phyloP scores from a whole-genome alignment of 305 asterid genomes.

The Fraxinus baroniana region DNA sequence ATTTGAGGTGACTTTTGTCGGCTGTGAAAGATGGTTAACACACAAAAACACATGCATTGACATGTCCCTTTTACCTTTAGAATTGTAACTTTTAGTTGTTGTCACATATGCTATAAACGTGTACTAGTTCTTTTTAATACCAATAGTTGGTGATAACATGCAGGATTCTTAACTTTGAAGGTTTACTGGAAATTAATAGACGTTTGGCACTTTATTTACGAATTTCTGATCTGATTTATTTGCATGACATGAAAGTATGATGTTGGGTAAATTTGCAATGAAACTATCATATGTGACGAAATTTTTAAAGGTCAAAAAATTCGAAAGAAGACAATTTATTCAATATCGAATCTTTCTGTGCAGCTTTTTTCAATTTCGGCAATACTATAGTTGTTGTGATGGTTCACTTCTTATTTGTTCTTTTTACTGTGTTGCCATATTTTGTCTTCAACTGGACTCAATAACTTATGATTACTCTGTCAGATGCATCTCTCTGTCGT shows the following conservation, averaged over 20 bases:
- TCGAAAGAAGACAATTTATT: neutral
- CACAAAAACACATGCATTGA: neutral
- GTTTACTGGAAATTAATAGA: neutral
- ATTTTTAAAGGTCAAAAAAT: neutral
- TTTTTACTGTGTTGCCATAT: neutral
- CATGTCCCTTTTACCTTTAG: neutral
- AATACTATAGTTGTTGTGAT: neutral
- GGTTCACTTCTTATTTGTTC: neutral
- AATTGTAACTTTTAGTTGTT: neutral
- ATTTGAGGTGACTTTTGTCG: neutral
- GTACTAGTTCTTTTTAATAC: neutral
- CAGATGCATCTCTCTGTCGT: neutral
- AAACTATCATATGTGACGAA: neutral
- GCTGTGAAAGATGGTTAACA: slow-evolving; percentile 6
- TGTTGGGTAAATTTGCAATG: neutral
- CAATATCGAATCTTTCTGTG: neutral
- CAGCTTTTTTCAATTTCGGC: neutral
- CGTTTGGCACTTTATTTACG: neutral
- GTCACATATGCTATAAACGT: neutral
- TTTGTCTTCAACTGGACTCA: neutral
- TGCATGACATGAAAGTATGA: neutral
- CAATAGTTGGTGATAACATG: neutral
- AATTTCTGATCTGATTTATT: neutral
- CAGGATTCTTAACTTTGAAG: neutral
- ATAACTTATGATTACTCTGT: neutral